A percentile compares a stretch with the other conserved stretches of the same genome.
Evolutionary conservation across 2,329 filamentous ascomycete species (phyloP).

Genomic region (Cercospora zeae-maydis): DNA sequence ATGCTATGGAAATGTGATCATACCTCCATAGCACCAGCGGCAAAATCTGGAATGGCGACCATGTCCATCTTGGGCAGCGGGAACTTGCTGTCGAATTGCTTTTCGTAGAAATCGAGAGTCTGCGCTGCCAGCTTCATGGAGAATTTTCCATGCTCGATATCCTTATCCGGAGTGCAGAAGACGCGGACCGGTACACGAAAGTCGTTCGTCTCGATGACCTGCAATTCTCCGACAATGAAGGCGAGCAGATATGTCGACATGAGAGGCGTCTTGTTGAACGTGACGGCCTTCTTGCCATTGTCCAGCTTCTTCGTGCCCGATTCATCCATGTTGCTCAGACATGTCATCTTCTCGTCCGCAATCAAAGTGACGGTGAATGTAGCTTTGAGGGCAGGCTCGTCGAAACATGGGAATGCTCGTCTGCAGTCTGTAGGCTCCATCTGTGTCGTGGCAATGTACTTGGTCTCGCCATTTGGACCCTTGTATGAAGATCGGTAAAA

Average conservation of each 20-base stretch:
- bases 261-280: constrained; percentile 83
- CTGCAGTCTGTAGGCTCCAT: constrained; percentile 96
- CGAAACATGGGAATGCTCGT: constrained; percentile 91
- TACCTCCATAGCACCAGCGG: constrained; percentile 57
- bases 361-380: constrained; percentile 88
- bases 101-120: constrained; percentile 91
- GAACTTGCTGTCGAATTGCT: constrained; percentile 83
- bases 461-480: constrained; percentile 70
- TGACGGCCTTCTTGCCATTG: constrained; percentile 70
- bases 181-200: constrained; percentile 91
- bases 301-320: constrained; percentile 70
- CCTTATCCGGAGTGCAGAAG: constrained; percentile 84
- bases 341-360: constrained; percentile 85
- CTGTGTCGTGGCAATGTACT: constrained; percentile 84
- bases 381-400: constrained; percentile 91
- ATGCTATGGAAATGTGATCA: background rate
- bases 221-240: constrained; percentile 90
- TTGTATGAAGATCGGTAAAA: constrained; percentile 97
- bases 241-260: constrained; percentile 97
- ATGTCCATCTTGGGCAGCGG: constrained; percentile 94
- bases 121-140: constrained; percentile 84
- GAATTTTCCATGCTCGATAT: constrained; percentile 88
- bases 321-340: constrained; percentile 95
- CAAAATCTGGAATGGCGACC: constrained; percentile 93
- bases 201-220: constrained; percentile 85